These are phyloP conservation scores for Inga leiocalycina DNA, from an alignment of 306 rosid species.

Conservation along the genomic window DNA sequence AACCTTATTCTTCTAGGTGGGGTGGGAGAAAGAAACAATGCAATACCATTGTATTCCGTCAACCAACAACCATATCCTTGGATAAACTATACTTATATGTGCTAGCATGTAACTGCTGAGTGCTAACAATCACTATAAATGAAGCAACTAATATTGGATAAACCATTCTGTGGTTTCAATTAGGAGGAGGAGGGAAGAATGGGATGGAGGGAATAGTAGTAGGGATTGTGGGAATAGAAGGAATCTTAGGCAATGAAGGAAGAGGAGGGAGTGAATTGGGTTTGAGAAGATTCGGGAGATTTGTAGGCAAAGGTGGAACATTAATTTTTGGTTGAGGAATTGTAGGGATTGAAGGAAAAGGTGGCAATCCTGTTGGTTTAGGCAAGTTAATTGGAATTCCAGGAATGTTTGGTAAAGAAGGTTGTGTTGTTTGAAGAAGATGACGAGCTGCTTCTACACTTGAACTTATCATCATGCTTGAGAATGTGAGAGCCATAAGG, in stretches of 20 bases:
- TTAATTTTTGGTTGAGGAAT: background rate
- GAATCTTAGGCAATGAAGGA: background rate
- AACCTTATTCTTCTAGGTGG: too few relatives aligned
- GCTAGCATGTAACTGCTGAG: background rate
- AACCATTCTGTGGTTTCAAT: too few relatives aligned
- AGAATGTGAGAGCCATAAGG: background rate
- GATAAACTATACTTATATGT: too few relatives aligned
- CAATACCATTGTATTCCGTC: too few relatives aligned
- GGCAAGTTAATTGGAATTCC: background rate
- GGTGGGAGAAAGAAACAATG: too few relatives aligned
- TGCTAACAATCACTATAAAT: too few relatives aligned
- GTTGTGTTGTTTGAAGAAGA: background rate
- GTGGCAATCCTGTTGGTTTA: background rate
- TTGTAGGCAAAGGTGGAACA: background rate
- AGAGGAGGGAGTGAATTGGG: background rate
- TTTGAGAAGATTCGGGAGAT: background rate
- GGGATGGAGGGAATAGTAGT: background rate
- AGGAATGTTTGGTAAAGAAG: background rate
- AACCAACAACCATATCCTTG: too few relatives aligned
- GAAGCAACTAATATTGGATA: background rate
- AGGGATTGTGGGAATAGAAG: background rate
- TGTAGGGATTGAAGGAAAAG: background rate
- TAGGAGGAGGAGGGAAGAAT: background rate
- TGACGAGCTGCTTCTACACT: background rate
- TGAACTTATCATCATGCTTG: background rate